phyloP scores from a whole-genome alignment of 805 yeast genomes.

The Zygosaccharomyces gambellarensis region DNA sequence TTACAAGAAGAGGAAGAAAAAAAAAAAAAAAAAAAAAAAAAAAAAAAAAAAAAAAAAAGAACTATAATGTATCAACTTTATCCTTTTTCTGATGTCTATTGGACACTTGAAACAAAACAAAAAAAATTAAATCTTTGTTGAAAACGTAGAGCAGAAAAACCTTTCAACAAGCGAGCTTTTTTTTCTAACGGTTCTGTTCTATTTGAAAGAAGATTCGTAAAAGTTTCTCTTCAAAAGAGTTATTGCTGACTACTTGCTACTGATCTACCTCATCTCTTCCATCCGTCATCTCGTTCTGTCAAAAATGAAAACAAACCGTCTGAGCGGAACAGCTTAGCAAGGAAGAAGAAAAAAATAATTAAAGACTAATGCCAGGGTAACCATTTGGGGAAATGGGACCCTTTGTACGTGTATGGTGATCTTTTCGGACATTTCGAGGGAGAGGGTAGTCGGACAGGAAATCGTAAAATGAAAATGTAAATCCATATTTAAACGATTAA shows the following conservation, averaged over 20 bases:
- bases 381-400: not conserved
- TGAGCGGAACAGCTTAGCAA: not conserved
- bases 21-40: not conserved
- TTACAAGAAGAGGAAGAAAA: not conserved
- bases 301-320: slow-evolving; percentile 4
- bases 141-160: not conserved
- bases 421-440: no score
- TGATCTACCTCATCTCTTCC: slow-evolving; percentile 4
- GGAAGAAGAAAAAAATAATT: not conserved
- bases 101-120: not conserved
- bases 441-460: no score
- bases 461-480: not conserved
- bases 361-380: not conserved
- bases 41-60: not conserved
- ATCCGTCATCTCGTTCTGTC: slow-evolving; percentile 2
- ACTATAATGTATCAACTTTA: not conserved
- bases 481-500: not conserved
- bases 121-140: not conserved
- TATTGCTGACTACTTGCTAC: not conserved
- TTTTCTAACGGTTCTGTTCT: not conserved
- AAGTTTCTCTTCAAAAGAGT: not conserved
- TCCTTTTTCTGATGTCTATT: not conserved
- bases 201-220: not conserved
- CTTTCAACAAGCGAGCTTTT: not conserved
- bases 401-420: not conserved